These are phyloP conservation scores for Leishmania amazonensis DNA, from an alignment of 208 protist species.

Conservation along the genomic window DNA sequence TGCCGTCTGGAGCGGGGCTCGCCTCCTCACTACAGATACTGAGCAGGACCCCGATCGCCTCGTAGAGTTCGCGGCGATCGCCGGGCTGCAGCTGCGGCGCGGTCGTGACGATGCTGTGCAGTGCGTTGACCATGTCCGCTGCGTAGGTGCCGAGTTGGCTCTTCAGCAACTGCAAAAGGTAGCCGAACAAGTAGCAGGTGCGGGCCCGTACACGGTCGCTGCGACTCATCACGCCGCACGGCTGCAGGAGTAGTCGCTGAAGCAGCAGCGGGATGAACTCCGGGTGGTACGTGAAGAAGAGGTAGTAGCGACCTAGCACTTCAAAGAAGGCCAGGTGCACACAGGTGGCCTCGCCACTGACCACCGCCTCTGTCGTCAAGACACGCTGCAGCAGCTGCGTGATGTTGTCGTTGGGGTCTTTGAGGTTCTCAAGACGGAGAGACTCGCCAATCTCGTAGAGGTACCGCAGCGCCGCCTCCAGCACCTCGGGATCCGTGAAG, in stretches of 20 bases:
- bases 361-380: slow-evolving; percentile 45
- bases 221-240: slow-evolving; percentile 64
- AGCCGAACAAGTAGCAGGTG: slow-evolving; percentile 76
- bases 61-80: slow-evolving; percentile 73
- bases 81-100: slow-evolving; percentile 37
- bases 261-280: slow-evolving; percentile 63
- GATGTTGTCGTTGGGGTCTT: slow-evolving; percentile 37
- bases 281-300: slow-evolving; percentile 69
- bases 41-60: slow-evolving; percentile 67
- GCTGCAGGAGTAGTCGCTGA: slow-evolving; percentile 67
- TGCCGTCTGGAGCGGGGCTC: not conserved
- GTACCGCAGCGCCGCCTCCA: slow-evolving; percentile 73
- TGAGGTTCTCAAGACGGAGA: slow-evolving; percentile 52
- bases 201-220: slow-evolving; percentile 58
- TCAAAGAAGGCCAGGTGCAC: slow-evolving; percentile 86
- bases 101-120: slow-evolving; percentile 58
- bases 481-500: slow-evolving; percentile 45
- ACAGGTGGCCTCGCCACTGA: slow-evolving; percentile 26
- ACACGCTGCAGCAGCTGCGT: slow-evolving; percentile 56
- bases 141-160: slow-evolving; percentile 40
- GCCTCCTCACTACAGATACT: slow-evolving; percentile 34
- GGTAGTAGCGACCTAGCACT: slow-evolving; percentile 64
- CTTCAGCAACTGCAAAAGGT: slow-evolving; percentile 64
- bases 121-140: slow-evolving; percentile 58
- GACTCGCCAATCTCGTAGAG: slow-evolving; percentile 80